Percentiles rank a stretch among this genome's conserved stretches.
phyloP scores from a whole-genome alignment of 2,329 filamentous ascomycete genomes.

The Talaromyces verruculosus region DNA sequence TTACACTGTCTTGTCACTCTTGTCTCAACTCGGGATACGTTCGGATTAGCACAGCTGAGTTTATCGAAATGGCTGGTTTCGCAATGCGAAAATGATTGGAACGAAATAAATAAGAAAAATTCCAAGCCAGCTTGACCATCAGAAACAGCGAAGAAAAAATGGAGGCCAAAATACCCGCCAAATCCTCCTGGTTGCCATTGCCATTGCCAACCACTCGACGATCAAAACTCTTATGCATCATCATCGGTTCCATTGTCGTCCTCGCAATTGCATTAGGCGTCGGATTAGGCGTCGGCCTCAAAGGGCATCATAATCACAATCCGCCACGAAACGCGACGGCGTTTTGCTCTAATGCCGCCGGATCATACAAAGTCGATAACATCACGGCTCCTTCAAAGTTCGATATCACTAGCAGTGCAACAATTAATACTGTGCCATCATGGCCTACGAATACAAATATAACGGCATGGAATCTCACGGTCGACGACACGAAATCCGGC shows the following conservation, averaged over 20 bases:
- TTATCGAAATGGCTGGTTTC: not conserved
- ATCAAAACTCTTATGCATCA: not conserved
- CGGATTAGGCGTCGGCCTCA: constrained; percentile 13
- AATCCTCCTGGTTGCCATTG: not conserved
- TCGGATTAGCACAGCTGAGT: too few species aligned
- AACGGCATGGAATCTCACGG: constrained; percentile 30
- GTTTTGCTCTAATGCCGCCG: constrained; percentile 30
- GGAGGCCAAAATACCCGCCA: not conserved
- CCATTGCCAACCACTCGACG: not conserved
- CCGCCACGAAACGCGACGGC: constrained; percentile 24
- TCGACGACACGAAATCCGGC: constrained; percentile 30
- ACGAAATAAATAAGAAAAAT: not conserved
- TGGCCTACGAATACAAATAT: constrained; percentile 24
- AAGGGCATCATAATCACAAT: not conserved
- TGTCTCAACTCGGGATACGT: not conserved
- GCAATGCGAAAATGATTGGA: not conserved
- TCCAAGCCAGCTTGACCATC: not conserved
- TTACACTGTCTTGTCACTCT: too few species aligned
- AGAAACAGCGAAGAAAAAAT: not conserved
- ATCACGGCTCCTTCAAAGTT: not conserved
- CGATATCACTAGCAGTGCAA: not conserved
- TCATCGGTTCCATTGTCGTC: not conserved
- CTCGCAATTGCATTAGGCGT: constrained; percentile 12
- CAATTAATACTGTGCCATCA: constrained; percentile 18
- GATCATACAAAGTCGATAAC: constrained; percentile 28